Evolutionary conservation across 2,329 filamentous ascomycete species (phyloP).

Genomic region (Hyphodiscus sp.): DNA sequence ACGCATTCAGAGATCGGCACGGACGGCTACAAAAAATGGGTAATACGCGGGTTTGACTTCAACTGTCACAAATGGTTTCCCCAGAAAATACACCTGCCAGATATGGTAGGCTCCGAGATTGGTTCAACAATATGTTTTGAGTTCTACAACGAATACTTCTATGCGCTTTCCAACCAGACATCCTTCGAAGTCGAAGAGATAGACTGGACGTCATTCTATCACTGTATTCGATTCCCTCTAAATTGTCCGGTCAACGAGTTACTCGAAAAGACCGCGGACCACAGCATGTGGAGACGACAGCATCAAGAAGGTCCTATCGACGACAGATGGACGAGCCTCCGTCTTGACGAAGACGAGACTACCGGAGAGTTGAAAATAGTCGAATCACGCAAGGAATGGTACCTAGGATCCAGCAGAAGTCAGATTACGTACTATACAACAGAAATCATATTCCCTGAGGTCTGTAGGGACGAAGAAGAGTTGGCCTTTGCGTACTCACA

Average conservation of each 20-base stretch:
- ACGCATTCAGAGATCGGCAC: conserved; percentile 49
- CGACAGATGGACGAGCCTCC: conserved; percentile 65
- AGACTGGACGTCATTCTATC: conserved; percentile 64
- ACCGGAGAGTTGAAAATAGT: conserved; percentile 54
- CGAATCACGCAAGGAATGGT: conserved; percentile 66
- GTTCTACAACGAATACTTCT: conserved; percentile 59
- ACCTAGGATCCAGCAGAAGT: conserved; percentile 47
- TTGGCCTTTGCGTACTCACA: conserved; percentile 2
- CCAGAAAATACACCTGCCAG: conserved; percentile 44
- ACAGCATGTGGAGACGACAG: conserved; percentile 56
- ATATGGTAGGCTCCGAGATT: conserved; percentile 58
- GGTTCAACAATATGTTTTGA: conserved; percentile 66
- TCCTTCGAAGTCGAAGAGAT: conserved; percentile 55
- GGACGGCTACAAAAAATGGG: conserved; percentile 57
- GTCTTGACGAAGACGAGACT: conserved; percentile 52
- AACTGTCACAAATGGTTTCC: conserved; percentile 34
- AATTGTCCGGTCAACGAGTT: conserved; percentile 34
- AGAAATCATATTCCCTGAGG: conserved; percentile 38
- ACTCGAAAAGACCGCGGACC: conserved; percentile 38
- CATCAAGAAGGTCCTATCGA: conserved; percentile 67
- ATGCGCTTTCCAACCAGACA: conserved; percentile 61
- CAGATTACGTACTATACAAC: conserved; percentile 61
- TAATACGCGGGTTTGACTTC: conserved; percentile 48
- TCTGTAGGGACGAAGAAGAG: conserved; percentile 8
- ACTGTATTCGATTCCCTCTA: conserved; percentile 57